Percentiles rank a stretch among this genome's conserved stretches.
These are phyloP conservation scores for Eimeria maxima DNA, from an alignment of 169 alveolate genomes.

Conservation along the genomic window DNA sequence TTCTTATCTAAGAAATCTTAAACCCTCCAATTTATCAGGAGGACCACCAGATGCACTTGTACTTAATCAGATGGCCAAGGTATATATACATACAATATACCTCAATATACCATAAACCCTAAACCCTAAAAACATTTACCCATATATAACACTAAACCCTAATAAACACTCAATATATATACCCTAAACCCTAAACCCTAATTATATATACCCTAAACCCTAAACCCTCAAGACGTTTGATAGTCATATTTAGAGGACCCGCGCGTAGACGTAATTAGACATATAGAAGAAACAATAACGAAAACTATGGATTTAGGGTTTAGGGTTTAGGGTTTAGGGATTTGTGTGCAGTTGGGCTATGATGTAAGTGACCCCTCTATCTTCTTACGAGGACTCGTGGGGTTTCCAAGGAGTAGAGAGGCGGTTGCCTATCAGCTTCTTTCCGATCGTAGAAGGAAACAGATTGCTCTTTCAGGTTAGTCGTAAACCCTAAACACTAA, in stretches of 20 bases:
- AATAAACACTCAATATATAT: not conserved
- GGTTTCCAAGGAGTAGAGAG: slow-evolving; percentile 77
- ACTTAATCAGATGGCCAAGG: slow-evolving; percentile 78
- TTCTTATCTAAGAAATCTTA: not conserved
- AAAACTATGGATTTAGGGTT: slow-evolving; percentile 1
- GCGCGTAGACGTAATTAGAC: too few relatives aligned
- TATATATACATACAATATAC: not conserved
- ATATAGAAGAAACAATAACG: too few relatives aligned
- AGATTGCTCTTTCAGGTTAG: slow-evolving; percentile 79
- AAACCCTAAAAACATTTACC: not conserved
- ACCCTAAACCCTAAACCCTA: slow-evolving; percentile 15
- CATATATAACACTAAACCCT: not conserved
- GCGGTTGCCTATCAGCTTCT: slow-evolving; percentile 84
- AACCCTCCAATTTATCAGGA: not conserved
- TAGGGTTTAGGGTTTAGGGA: slow-evolving; percentile 49
- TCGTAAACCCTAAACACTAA: not conserved
- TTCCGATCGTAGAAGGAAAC: slow-evolving; percentile 76
- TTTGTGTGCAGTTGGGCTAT: slow-evolving; percentile 78
- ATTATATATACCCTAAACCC: too few relatives aligned
- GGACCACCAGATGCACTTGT: slow-evolving; percentile 64
- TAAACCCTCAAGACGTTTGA: slow-evolving; percentile 15
- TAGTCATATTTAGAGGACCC: too few relatives aligned
- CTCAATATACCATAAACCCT: not conserved
- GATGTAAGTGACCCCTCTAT: slow-evolving; percentile 75
- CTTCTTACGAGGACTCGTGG: not conserved